Evolutionary conservation across 305 asterid species (phyloP).

Genomic region (Fraxinus velutina): DNA sequence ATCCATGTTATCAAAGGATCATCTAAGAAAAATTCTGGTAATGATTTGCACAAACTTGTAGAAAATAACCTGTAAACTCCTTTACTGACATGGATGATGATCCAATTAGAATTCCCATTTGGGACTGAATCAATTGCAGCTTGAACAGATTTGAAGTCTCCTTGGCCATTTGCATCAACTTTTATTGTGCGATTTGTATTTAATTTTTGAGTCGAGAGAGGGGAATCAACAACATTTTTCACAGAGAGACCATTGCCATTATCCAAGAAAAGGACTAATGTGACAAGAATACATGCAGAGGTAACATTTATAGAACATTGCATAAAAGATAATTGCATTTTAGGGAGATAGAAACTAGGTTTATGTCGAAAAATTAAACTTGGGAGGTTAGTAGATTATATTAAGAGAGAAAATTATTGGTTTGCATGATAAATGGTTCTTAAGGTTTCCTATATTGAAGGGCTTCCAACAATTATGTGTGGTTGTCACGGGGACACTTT

Average conservation of each 20-base stretch:
- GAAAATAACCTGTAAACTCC: constrained; percentile 65
- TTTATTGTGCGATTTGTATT: constrained; percentile 34
- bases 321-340: constrained; percentile 30
- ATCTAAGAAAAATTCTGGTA: neutral
- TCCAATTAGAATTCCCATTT: constrained; percentile 58
- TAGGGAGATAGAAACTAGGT: neutral
- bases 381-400: neutral
- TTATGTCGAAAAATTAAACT: neutral
- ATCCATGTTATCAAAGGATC: neutral
- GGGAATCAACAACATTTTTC: constrained; percentile 43
- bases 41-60: neutral
- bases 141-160: constrained; percentile 62
- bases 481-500: neutral
- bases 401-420: neutral
- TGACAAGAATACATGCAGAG: constrained; percentile 23
- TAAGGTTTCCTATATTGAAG: neutral
- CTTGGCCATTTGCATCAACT: constrained; percentile 61
- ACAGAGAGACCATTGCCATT: constrained; percentile 38
- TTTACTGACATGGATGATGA: constrained; percentile 54
- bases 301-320: constrained; percentile 20
- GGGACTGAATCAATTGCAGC: constrained; percentile 74
- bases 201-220: constrained; percentile 41
- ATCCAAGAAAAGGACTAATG: constrained; percentile 26
- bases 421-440: neutral
- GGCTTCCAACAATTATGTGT: neutral